Conservation (phyloP, 257 asterid genomes). For the Solanum chaucha region DNA sequence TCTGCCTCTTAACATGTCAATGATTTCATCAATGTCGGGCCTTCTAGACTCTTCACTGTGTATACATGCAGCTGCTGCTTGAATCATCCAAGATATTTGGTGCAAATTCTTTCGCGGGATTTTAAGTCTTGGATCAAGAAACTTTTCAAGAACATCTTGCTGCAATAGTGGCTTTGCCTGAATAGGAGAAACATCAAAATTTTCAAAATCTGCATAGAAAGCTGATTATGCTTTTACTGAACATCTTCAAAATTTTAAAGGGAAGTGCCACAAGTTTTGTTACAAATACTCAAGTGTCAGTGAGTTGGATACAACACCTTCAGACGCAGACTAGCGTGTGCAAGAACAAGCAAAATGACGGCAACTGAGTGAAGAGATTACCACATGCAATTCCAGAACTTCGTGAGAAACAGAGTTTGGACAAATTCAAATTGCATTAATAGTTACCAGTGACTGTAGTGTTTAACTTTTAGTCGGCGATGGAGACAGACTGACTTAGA, state of each 20-base stretch:
- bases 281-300: neutral
- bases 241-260: neutral
- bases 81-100: slow-evolving; percentile 33
- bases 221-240: neutral
- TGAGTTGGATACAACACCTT: neutral
- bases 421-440: neutral
- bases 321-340: neutral
- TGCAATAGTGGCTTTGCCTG: slow-evolving; percentile 67
- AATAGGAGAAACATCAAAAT: neutral
- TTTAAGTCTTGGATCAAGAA: slow-evolving; percentile 41
- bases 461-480: too few species aligned
- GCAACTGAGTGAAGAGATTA: neutral
- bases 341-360: neutral
- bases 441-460: neutral
- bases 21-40: slow-evolving; percentile 53
- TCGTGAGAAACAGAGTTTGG: neutral
- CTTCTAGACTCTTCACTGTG: slow-evolving; percentile 47
- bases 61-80: slow-evolving; percentile 60
- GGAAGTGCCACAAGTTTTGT: neutral
- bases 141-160: slow-evolving; percentile 39
- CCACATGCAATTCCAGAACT: neutral
- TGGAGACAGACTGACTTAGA: neutral
- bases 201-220: neutral
- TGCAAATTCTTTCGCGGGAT: slow-evolving; percentile 16
- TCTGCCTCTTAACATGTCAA: slow-evolving; percentile 44